Evolutionary conservation across 129 eudicot species (phyloP).

Genomic region (Flaveria robusta): DNA sequence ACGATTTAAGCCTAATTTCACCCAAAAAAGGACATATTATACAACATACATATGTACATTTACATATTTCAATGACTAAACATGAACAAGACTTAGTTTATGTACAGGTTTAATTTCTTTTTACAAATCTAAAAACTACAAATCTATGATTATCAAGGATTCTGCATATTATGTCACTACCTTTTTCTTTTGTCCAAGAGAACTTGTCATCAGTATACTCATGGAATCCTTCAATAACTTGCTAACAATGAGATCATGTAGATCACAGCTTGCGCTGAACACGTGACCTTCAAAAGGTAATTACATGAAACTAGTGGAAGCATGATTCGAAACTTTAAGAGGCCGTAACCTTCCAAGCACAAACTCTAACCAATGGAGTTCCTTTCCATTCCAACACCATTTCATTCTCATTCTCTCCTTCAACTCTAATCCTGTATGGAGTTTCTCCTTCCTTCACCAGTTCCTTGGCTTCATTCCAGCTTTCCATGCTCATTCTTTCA

Average conservation of each 20-base stretch:
- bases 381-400: slow-evolving; percentile 62
- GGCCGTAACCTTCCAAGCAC: slow-evolving; percentile 31
- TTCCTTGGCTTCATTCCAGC: slow-evolving; percentile 51
- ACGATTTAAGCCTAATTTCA: neutral
- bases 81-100: neutral
- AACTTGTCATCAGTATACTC: too few species aligned
- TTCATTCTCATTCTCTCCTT: slow-evolving; percentile 51
- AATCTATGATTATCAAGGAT: neutral
- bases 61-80: neutral
- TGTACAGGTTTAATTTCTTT: neutral
- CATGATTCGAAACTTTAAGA: too few species aligned
- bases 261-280: too few species aligned
- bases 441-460: slow-evolving; percentile 57
- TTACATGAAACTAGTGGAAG: too few species aligned
- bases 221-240: too few species aligned
- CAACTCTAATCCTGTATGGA: slow-evolving; percentile 44
- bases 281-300: too few species aligned
- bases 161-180: neutral
- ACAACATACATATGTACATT: neutral
- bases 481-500: slow-evolving; percentile 38
- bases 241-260: too few species aligned
- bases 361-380: slow-evolving; percentile 46
- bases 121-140: slow-evolving; percentile 5
- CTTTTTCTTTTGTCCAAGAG: neutral
- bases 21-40: neutral